Evolutionary conservation across 169 alveolate species (phyloP), one percentile per base, ranked within the genome.

Genomic region (Plasmodium relictum): DNA sequence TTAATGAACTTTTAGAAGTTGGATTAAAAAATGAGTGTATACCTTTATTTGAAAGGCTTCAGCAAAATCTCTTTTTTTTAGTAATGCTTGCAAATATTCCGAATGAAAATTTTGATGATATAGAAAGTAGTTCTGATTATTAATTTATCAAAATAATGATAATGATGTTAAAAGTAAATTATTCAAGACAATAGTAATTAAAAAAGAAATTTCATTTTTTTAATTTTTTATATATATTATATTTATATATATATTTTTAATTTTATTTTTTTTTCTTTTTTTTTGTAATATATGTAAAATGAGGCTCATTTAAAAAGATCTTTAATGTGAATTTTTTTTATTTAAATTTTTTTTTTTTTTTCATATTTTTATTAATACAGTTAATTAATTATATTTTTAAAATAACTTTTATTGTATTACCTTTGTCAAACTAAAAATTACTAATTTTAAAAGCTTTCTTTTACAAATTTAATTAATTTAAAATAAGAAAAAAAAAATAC

Each of bases 21-120:
- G 89, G 89, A 14, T 22, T 76, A 6, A 76, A 76, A 63, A 63
- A 76, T 63, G 89, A 76, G 16, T 76, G 89, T 56, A 76, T 76
- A n/a, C 89, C 89, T 0, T 63, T 76, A 69, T 76, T 76, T 63
- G 78, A 76, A 37, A 63, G 89, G 3, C 41, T 76, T 2, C 89
- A 76, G 22, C 89, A 76, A 16, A 76, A 76, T 48, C 44, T 76
- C 31, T 76, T 76, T 76, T 76, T 76, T 63, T 76, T 76, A 76
- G 89, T 76, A 10, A 63, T 62, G 78, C 68, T 76, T 7, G 89
- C 89, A 20, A 76, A 76, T 48, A 26, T 14, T 39, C 74, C 89
- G n/a, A 48, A 76, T 22, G 78, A 65, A 3, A 63, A 48, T 20
- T 62, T 61, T n/a, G 89, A 76, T 39, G 89, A 76, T n/a, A 22